Evolutionary conservation across 345 rosid genomes (phyloP), one percentile per base, ranked within the genome.

Genomic region (Sonneratia caseolaris): DNA sequence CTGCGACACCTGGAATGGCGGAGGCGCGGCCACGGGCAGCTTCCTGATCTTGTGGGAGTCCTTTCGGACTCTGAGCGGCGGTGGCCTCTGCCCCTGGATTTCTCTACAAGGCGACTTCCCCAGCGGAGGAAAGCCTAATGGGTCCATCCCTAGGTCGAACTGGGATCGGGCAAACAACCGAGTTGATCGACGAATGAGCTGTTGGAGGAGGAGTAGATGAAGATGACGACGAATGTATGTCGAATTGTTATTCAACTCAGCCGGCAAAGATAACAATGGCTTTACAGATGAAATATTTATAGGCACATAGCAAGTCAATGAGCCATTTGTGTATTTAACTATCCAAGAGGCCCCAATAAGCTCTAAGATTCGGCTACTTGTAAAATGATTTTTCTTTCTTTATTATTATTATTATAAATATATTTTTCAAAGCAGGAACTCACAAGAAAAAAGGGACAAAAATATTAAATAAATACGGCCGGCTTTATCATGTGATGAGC

Each of bases 1-100:
- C 18, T 71, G 77, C 1, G 73, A 66, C 0, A 56, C 73, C 0
- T 74, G 84, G 87, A 1, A 8, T 9, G 77, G 11, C 2, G 66
- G 53, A 0, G 79, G 88, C 1, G 80, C 90, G 51, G 51, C 14
- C 13, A 83, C 64, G 0, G 96, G 94, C 15, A 93, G 91, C 59
- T 88, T 89, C 72, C 66, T 86, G 84, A 91, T 89, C 86, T 93
- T 91, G 91, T 87, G 64, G 3, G 98, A 93, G 40, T 89, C 94
- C 74, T 88, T 88, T 12, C 84, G 75, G 81, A 91, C 80, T 65
- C 84, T 89, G 59, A 89, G 79, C 3, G 94, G 94, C 2, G 89
- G 68, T 16, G 98, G 98, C 56, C 98, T 82, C 0, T 94, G 91
- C 0, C 96, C 98, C 70, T 86, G 88, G 38, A 91, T 86, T 74